Percentiles rank a stretch among this genome's conserved stretches.
Conservation (phyloP, 257 asterid genomes). For the Capsicum pubescens region DNA sequence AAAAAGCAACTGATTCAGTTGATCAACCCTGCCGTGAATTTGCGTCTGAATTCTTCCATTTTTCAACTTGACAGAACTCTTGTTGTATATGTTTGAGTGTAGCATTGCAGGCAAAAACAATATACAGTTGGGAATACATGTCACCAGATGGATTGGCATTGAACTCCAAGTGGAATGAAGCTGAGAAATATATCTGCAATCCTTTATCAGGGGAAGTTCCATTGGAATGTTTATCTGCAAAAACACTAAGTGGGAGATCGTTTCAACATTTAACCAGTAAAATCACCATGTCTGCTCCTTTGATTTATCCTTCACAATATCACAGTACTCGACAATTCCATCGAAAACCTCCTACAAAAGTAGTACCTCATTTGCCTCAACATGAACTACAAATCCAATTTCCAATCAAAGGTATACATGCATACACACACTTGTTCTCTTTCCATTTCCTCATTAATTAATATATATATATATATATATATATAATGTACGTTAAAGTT, state of each 20-base stretch:
- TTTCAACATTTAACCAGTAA: constrained; percentile 57
- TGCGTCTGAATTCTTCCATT: neutral
- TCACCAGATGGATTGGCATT: constrained; percentile 66
- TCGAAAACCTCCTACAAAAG: constrained; percentile 38
- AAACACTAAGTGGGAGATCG: constrained; percentile 70
- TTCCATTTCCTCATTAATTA: neutral
- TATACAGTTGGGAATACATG: constrained; percentile 68
- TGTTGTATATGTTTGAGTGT: constrained; percentile 31
- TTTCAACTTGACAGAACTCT: neutral
- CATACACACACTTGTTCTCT: neutral
- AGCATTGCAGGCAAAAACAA: constrained; percentile 83
- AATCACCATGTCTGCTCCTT: constrained; percentile 85
- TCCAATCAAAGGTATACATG: constrained; percentile 28
- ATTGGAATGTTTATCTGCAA: constrained; percentile 79
- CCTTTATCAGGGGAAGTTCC: constrained; percentile 94
- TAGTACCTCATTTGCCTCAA: constrained; percentile 33
- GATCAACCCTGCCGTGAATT: neutral
- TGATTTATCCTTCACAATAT: constrained; percentile 57
- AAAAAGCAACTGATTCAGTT: too few relatives aligned
- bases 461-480: too few relatives aligned
- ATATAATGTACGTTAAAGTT: neutral
- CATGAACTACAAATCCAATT: constrained; percentile 41
- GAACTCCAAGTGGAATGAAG: constrained; percentile 89
- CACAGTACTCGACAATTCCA: constrained; percentile 36
- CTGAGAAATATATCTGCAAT: constrained; percentile 88